Conservation (phyloP, 768 basidiomycete species). For the Boletus rubescentipes region DNA sequence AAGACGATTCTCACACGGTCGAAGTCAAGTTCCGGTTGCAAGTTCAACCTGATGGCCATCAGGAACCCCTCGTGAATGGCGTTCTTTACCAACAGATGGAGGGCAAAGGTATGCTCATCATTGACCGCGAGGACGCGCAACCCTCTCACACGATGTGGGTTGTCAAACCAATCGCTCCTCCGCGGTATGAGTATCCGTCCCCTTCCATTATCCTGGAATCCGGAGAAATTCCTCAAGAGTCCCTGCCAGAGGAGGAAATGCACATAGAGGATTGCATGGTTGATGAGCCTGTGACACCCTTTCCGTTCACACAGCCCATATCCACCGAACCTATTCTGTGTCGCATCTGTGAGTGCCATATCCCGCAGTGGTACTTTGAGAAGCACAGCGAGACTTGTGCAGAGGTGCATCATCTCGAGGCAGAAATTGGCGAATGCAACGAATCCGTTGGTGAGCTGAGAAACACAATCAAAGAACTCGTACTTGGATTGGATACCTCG, state of each 20-base stretch:
- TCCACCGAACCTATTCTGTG: conserved; percentile 85
- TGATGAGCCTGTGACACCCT: conserved; percentile 58
- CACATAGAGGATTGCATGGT: conserved; percentile 38
- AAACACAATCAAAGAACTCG: conserved; percentile 81
- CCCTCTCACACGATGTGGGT: conserved; percentile 99
- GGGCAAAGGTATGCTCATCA: conserved; percentile 98
- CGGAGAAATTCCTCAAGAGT: conserved; percentile 40
- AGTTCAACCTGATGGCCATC: conserved; percentile 58
- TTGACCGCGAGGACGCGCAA: conserved; percentile 83
- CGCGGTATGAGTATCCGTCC: conserved; percentile 67
- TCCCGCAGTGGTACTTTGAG: conserved; percentile 99
- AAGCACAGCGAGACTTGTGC: conserved; percentile 99
- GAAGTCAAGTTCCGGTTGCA: conserved; percentile 89
- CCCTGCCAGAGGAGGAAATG: conserved; percentile 33
- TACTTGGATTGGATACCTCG: conserved; percentile 67
- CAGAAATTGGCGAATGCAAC: conserved; percentile 91
- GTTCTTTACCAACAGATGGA: conserved; percentile 84
- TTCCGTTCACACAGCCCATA: conserved; percentile 77
- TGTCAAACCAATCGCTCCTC: conserved; percentile 74
- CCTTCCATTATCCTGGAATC: conserved; percentile 57
- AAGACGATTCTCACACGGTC: conserved; percentile 92
- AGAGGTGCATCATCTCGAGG: conserved; percentile 93
- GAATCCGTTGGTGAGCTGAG: conserved; percentile 87
- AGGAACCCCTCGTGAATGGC: conserved; percentile 50
- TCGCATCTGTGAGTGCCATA: conserved; percentile 95